Evolutionary conservation across 1,284 basidiomycete genomes (phyloP).

Genomic region (Coniophora puteana): DNA sequence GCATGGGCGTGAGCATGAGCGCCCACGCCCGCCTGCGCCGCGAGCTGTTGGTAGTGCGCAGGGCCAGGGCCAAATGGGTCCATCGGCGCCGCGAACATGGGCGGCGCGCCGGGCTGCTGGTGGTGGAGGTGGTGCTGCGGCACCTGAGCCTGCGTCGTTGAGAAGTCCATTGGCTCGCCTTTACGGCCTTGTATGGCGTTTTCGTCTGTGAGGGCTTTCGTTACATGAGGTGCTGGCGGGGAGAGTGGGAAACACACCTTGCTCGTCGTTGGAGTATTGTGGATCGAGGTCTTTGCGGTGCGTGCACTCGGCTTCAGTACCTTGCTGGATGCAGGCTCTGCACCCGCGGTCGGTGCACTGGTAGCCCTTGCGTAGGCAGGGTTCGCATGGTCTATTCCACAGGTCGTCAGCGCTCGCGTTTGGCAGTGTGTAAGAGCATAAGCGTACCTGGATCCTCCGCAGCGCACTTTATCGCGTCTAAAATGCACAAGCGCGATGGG

Average conservation of each 20-base stretch:
- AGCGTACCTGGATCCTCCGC: constrained; percentile 47
- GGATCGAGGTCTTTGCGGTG: constrained; percentile 31
- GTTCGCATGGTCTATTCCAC: constrained; percentile 45
- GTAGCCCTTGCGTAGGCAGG: constrained; percentile 43
- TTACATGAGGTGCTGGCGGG: too few species aligned
- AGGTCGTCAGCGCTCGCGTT: constrained; percentile 6
- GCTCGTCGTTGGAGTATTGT: constrained; percentile 29
- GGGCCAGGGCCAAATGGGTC: too few species aligned
- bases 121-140: too few species aligned
- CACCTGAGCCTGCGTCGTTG: too few species aligned
- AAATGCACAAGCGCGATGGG: too few species aligned
- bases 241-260: background rate
- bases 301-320: constrained; percentile 37
- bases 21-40: too few species aligned
- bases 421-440: constrained; percentile 6
- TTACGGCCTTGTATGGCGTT: too few species aligned
- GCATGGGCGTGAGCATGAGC: too few species aligned
- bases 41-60: too few species aligned
- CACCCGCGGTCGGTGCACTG: constrained; percentile 47
- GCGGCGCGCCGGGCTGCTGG: too few species aligned
- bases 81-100: too few species aligned
- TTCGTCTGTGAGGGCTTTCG: background rate
- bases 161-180: too few species aligned
- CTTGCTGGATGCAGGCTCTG: constrained; percentile 37
- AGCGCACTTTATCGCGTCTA: constrained; percentile 57